A percentile compares a stretch with the other conserved stretches of the same genome.
Evolutionary conservation across 495 filamentous ascomycete species (phyloP).

Genomic region (Hypoxylon rickii): DNA sequence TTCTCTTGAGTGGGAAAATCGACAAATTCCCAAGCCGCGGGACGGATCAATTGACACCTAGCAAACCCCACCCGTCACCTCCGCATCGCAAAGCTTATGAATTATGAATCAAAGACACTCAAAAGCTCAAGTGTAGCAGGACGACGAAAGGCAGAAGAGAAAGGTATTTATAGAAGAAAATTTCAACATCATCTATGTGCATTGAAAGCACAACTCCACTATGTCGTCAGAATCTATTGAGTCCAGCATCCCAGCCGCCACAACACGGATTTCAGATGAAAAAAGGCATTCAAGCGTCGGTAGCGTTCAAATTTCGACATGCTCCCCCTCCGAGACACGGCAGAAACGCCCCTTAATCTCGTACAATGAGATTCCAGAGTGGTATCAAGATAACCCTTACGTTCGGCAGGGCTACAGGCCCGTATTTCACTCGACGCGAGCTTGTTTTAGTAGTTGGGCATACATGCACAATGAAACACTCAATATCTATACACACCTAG

Average conservation of each 20-base stretch:
- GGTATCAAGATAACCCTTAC: constrained; percentile 80
- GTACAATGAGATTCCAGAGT: constrained; percentile 64
- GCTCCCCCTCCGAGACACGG: constrained; percentile 28
- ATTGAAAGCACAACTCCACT: not conserved
- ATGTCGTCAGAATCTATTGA: constrained; percentile 13
- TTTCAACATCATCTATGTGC: not conserved
- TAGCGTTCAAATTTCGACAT: constrained; percentile 13
- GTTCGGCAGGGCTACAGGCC: constrained; percentile 75
- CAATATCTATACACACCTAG: constrained; percentile 80
- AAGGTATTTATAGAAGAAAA: too few relatives aligned
- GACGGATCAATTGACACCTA: constrained; percentile 6
- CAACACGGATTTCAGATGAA: constrained; percentile 9
- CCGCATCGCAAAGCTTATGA: not conserved
- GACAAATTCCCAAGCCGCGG: constrained; percentile 10
- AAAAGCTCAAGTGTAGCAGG: not conserved
- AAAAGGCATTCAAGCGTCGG: constrained; percentile 10
- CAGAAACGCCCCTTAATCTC: constrained; percentile 36
- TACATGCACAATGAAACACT: constrained; percentile 87
- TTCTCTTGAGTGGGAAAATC: constrained; percentile 2
- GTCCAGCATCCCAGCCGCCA: not conserved
- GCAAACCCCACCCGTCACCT: constrained; percentile 14
- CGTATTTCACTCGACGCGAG: constrained; percentile 64
- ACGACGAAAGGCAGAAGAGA: not conserved
- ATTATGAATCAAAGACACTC: not conserved
- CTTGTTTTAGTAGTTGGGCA: constrained; percentile 65